These are phyloP conservation scores for Tubosaeta sp. DNA, from an alignment of 768 basidiomycete genomes.

Conservation along the genomic window DNA sequence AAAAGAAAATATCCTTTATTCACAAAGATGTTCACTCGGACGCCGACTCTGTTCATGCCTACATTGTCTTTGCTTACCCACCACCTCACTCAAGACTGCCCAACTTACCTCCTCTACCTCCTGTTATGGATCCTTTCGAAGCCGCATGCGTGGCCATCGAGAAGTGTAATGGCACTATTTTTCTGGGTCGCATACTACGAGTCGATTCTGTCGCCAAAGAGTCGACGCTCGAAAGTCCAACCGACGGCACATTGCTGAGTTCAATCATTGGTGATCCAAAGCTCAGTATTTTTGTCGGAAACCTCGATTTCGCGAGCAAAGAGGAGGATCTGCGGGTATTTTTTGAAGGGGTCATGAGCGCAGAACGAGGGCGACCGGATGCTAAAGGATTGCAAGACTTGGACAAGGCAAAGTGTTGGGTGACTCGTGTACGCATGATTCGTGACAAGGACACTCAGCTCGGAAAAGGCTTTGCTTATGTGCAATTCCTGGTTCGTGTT, in stretches of 20 bases:
- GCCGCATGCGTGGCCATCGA: slow-evolving; percentile 59
- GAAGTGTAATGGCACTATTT: slow-evolving; percentile 62
- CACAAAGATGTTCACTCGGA: slow-evolving; percentile 84
- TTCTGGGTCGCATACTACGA: slow-evolving; percentile 74
- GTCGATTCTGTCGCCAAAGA: slow-evolving; percentile 61
- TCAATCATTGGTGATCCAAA: slow-evolving; percentile 59
- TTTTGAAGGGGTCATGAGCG: slow-evolving; percentile 73
- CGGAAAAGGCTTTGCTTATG: slow-evolving; percentile 94
- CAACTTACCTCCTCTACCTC: slow-evolving; percentile 49
- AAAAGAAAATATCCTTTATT: slow-evolving; percentile 93
- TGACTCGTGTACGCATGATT: slow-evolving; percentile 81
- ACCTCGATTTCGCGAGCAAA: slow-evolving; percentile 85
- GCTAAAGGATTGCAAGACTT: slow-evolving; percentile 25
- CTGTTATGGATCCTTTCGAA: slow-evolving; percentile 61
- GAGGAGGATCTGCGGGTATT: slow-evolving; percentile 87
- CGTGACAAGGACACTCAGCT: slow-evolving; percentile 89
- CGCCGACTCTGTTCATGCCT: slow-evolving; percentile 77
- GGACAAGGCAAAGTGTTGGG: slow-evolving; percentile 53
- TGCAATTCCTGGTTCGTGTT: slow-evolving; percentile 69
- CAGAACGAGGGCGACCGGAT: slow-evolving; percentile 62
- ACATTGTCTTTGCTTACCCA: slow-evolving; percentile 85
- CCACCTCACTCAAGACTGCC: slow-evolving; percentile 37
- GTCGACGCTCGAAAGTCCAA: slow-evolving; percentile 18
- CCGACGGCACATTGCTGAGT: slow-evolving; percentile 19
- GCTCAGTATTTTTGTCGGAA: slow-evolving; percentile 85